A percentile compares a stretch with the other conserved stretches of the same genome.
phyloP scores from a whole-genome alignment of 805 yeast species.

The Wickerhamomyces mucosus region DNA sequence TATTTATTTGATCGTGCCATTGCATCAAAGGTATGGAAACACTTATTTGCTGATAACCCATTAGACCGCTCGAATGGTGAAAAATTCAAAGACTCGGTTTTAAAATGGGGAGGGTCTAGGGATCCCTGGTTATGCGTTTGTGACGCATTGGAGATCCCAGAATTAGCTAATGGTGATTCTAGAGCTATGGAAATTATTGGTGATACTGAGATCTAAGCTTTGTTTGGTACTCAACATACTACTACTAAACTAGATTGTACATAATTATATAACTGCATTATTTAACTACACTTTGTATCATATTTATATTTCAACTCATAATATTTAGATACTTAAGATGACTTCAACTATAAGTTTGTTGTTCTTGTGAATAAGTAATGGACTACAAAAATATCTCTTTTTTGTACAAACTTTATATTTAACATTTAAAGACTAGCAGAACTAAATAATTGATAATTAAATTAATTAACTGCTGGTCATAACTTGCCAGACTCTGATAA shows the following conservation, averaged over 20 bases:
- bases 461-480: slow-evolving; percentile 51
- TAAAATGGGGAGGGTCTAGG: slow-evolving; percentile 90
- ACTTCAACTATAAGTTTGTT: too few species aligned
- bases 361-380: too few species aligned
- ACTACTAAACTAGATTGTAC: too few species aligned
- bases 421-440: too few species aligned
- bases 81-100: slow-evolving; percentile 54
- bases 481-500: slow-evolving; percentile 99
- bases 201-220: slow-evolving; percentile 17
- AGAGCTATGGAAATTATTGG: slow-evolving; percentile 58
- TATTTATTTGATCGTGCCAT: slow-evolving; percentile 88
- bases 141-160: slow-evolving; percentile 59
- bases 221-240: too few species aligned
- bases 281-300: too few species aligned
- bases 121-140: slow-evolving; percentile 86
- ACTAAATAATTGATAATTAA: neutral
- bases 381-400: too few species aligned
- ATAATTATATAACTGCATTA: too few species aligned
- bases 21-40: slow-evolving; percentile 77
- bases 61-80: slow-evolving; percentile 67
- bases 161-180: slow-evolving; percentile 55
- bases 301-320: too few species aligned
- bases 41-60: slow-evolving; percentile 63
- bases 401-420: too few species aligned
- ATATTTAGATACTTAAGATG: too few species aligned